These are phyloP conservation scores for Acanthamoeba lenticulata DNA, from an alignment of 208 protist species.

Conservation along the genomic window DNA sequence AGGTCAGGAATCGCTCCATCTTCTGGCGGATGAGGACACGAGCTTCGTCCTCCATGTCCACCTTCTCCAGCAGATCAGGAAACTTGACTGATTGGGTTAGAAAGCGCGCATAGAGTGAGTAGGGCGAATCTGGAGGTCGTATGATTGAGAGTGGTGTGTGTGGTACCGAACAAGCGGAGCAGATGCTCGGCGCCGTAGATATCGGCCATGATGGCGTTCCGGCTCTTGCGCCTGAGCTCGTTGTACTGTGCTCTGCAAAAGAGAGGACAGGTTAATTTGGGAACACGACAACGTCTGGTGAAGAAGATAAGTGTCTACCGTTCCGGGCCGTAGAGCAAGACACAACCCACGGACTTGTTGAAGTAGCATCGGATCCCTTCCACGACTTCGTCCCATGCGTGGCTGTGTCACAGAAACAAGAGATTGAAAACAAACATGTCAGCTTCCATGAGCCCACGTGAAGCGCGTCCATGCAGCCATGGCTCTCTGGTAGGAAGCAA, in stretches of 20 bases:
- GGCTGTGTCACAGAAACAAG: background rate
- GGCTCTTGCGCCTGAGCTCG: constrained; percentile 23
- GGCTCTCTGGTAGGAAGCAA: background rate
- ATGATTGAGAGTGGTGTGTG: background rate
- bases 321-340: background rate
- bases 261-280: background rate
- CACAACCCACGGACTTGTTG: background rate
- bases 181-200: constrained; percentile 3
- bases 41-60: constrained; percentile 7
- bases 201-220: constrained; percentile 11
- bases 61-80: constrained; percentile 38
- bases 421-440: background rate
- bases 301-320: background rate
- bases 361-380: constrained; percentile 29
- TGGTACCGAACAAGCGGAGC: background rate
- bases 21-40: background rate
- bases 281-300: background rate
- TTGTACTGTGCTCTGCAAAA: background rate
- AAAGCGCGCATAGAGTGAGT: background rate
- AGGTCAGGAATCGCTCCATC: constrained; percentile 35
- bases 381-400: constrained; percentile 31
- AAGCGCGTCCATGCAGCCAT: background rate
- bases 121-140: background rate
- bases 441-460: constrained; percentile 2
- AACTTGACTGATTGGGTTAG: constrained; percentile 57